Evolutionary conservation across 805 yeast species (phyloP), one percentile per base, ranked within the genome.

Genomic region (Candida berthetii): DNA sequence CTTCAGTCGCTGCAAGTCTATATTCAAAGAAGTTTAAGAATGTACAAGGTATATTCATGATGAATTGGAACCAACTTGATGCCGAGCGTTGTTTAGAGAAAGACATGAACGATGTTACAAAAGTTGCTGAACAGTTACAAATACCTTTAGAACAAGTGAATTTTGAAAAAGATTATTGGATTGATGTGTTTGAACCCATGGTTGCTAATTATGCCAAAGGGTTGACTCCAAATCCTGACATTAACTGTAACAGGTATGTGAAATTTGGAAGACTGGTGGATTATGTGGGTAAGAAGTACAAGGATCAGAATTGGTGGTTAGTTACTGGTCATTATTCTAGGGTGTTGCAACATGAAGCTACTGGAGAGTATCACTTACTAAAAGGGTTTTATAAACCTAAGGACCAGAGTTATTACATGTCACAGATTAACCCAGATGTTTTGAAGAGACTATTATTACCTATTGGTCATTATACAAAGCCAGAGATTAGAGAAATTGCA

Each of bases 141-240:
- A 81, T 93, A 13, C 82, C 85, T 0, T 77, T 90, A 48, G 84
- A 80, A 41, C 65, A 91, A 47, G 84, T 89, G 6, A 85, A 81
- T 55, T 85, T 93, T 53, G 98, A 93, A 53, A 75, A 73, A 47
- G 97, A 93, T 42, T 93, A 93, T 61, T 93, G 99, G 99, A 67
- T 70, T 16, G 82, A 84, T 42, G 98, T 93, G 8, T 93, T 93
- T 58, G 82, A 78, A 56, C 98, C 99, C 2, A 91, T 93, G 97
- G 61, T 93, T 18, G 76, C 76, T 3, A 71, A 69, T 53, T 93
- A 90, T 57, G 64, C 69, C 29, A 54, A 47, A 9, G 99, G 99
- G 0, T 52, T 71, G 34, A 93, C 99, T 1, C 99, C 99, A 0
- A 93, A 93, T 52, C 98, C 99, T 1, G 99, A 93, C 57, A 82